Percentiles rank a stretch among this genome's conserved stretches.
These are phyloP conservation scores for Mucor velutinosus DNA, from an alignment of 371 early-diverging fungal genomes.

Conservation along the genomic window DNA sequence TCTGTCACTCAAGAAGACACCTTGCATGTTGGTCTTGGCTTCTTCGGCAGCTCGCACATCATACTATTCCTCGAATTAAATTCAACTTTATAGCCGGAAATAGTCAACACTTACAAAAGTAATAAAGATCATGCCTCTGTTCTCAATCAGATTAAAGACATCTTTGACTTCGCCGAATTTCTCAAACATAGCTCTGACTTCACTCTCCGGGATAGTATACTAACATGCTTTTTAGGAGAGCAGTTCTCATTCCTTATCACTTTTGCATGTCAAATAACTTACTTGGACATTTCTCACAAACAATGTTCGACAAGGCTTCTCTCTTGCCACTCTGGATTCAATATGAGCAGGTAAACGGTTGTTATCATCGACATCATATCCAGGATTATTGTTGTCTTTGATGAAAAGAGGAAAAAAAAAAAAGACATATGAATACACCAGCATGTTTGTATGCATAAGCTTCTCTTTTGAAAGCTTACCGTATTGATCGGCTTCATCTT, in stretches of 20 bases:
- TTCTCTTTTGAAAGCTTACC: conserved; percentile 14
- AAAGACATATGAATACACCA: not conserved
- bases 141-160: conserved; percentile 48
- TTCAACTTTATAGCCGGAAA: no score
- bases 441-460: no score
- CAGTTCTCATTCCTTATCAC: not conserved
- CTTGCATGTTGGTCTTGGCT: conserved; percentile 50
- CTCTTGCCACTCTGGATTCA: conserved; percentile 49
- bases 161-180: conserved; percentile 56
- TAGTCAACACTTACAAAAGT: conserved; percentile 48
- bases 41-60: conserved; percentile 54
- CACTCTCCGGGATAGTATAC: conserved; percentile 41
- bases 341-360: conserved; percentile 37
- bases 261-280: conserved; percentile 7
- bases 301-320: conserved; percentile 55
- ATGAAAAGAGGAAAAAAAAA: no score
- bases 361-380: conserved; percentile 23
- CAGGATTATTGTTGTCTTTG: not conserved
- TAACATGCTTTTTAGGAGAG: conserved; percentile 8
- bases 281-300: conserved; percentile 63
- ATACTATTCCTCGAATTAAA: conserved; percentile 30
- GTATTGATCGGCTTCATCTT: conserved; percentile 13
- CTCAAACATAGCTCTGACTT: conserved; percentile 44
- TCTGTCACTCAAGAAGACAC: conserved; percentile 37
- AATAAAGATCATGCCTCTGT: conserved; percentile 58